phyloP scores from a whole-genome alignment of 1,284 basidiomycete species.

The Boletus mariae region DNA sequence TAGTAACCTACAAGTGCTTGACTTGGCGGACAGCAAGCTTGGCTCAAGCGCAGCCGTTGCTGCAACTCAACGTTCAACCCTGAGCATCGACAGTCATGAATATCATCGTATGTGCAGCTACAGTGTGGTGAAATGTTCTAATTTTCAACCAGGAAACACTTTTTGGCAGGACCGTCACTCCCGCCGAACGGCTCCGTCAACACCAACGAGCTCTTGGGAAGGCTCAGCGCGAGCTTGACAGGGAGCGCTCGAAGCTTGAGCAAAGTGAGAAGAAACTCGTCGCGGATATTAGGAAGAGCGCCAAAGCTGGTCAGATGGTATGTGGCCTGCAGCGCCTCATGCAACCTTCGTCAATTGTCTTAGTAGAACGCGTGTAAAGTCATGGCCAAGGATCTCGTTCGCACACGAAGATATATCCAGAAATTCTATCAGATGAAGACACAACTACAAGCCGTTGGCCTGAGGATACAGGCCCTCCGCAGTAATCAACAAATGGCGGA shows the following conservation, averaged over 20 bases:
- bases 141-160: conserved; percentile 71
- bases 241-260: conserved; percentile 93
- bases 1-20: neutral
- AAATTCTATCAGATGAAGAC: conserved; percentile 99
- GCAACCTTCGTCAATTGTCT: conserved; percentile 14
- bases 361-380: conserved; percentile 94
- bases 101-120: conserved; percentile 56
- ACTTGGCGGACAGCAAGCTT: neutral
- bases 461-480: conserved; percentile 94
- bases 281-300: conserved; percentile 93
- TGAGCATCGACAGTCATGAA: conserved; percentile 51
- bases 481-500: conserved; percentile 99
- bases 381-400: conserved; percentile 97
- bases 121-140: conserved; percentile 2
- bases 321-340: conserved; percentile 21
- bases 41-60: conserved; percentile 16
- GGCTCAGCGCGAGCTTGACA: conserved; percentile 94
- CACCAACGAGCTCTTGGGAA: conserved; percentile 95
- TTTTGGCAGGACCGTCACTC: conserved; percentile 91
- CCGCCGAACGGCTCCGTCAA: conserved; percentile 93
- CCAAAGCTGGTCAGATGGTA: conserved; percentile 95
- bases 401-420: conserved; percentile 92
- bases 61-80: conserved; percentile 6
- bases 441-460: conserved; percentile 92
- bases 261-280: conserved; percentile 93